Conservation (phyloP, 1,284 basidiomycete species). For the Tilletia indica region DNA sequence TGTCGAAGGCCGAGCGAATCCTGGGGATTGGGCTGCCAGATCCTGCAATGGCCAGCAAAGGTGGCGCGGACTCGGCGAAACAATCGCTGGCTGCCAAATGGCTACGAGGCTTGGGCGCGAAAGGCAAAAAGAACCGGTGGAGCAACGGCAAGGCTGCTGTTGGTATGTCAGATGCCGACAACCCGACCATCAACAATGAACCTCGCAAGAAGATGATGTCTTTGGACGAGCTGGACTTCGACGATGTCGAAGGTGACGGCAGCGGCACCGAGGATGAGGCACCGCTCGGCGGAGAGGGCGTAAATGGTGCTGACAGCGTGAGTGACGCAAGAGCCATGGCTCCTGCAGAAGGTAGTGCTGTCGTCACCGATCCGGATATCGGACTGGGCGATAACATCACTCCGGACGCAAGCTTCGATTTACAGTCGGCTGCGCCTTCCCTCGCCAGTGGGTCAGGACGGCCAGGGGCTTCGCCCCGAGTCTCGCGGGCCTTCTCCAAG, state of each 20-base stretch:
- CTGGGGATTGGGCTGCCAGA: constrained; percentile 41
- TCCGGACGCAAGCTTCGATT: constrained; percentile 45
- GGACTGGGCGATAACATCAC: constrained; percentile 28
- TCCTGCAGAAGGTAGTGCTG: background rate
- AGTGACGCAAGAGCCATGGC: background rate
- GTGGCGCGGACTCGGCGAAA: constrained; percentile 25
- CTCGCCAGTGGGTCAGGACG: background rate
- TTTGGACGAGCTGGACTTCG: constrained; percentile 30
- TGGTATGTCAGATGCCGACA: constrained; percentile 18
- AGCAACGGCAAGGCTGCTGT: background rate
- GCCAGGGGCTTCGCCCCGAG: constrained; percentile 27
- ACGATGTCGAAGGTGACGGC: constrained; percentile 36
- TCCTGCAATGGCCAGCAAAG: constrained; percentile 22
- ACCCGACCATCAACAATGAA: constrained; percentile 22
- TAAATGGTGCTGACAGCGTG: constrained; percentile 11
- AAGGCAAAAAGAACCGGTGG: constrained; percentile 22
- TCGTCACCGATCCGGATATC: constrained; percentile 4
- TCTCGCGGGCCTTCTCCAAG: constrained; percentile 43
- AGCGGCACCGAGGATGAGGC: background rate
- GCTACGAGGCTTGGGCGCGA: constrained; percentile 42
- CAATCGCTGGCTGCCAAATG: constrained; percentile 48
- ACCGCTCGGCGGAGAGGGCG: constrained; percentile 5
- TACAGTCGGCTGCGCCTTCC: constrained; percentile 34
- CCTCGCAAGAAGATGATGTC: constrained; percentile 20
- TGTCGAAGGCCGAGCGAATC: constrained; percentile 44